Percentiles rank a stretch among this genome's conserved stretches.
These are phyloP conservation scores for Dipteronia dyeriana DNA, from an alignment of 345 rosid genomes.

Conservation along the genomic window DNA sequence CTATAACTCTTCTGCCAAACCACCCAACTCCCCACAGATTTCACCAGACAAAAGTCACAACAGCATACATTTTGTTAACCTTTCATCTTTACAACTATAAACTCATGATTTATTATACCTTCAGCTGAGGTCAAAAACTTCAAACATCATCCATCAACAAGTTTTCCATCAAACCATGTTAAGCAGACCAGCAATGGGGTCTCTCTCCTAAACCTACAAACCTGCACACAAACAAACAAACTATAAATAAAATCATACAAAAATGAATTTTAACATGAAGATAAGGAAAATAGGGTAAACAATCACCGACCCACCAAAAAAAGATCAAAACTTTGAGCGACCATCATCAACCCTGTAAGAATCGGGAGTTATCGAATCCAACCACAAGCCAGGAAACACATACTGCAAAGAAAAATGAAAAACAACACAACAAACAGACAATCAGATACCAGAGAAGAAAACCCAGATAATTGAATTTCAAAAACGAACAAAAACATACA, in stretches of 20 bases:
- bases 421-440: neutral
- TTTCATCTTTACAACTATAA: slow-evolving; percentile 13
- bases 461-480: neutral
- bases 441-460: neutral
- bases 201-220: neutral
- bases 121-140: slow-evolving; percentile 5
- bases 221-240: slow-evolving; percentile 4
- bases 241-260: neutral
- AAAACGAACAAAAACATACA: slow-evolving; percentile 23
- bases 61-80: slow-evolving; percentile 4
- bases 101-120: slow-evolving; percentile 15
- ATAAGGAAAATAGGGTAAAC: neutral
- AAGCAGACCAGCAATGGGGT: neutral
- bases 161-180: neutral
- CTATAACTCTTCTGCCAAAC: slow-evolving; percentile 2
- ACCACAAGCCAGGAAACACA: slow-evolving; percentile 75
- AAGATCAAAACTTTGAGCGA: slow-evolving; percentile 42
- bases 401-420: slow-evolving; percentile 30
- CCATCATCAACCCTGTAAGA: slow-evolving; percentile 53
- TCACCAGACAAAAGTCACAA: slow-evolving; percentile 8
- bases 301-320: neutral
- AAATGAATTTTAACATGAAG: neutral
- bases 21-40: neutral
- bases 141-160: neutral
- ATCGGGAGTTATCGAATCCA: slow-evolving; percentile 57